Conservation (phyloP, 2,329 filamentous ascomycete genomes). For the Fusarium sp. region DNA sequence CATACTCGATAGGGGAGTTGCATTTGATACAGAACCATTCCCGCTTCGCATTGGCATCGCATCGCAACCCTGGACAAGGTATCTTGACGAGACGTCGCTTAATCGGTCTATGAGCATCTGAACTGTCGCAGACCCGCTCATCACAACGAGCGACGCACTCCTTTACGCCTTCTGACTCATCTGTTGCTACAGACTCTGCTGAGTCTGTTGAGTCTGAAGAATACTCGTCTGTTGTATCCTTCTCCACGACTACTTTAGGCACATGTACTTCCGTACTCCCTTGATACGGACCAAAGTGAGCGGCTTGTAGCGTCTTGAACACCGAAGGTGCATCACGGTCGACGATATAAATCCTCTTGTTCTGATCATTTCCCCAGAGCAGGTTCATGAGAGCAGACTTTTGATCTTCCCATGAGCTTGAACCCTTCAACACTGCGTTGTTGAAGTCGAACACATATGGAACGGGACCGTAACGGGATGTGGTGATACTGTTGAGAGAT, state of each 20-base stretch:
- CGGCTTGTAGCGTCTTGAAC: neutral
- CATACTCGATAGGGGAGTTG: slow-evolving; percentile 6
- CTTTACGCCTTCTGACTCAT: neutral
- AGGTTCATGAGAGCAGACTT: slow-evolving; percentile 6
- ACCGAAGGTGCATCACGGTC: slow-evolving; percentile 28
- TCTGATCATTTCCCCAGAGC: neutral
- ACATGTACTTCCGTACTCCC: neutral
- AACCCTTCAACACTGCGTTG: neutral
- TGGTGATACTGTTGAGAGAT: neutral
- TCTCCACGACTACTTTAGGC: neutral
- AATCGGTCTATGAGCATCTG: neutral
- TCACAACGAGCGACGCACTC: slow-evolving; percentile 15
- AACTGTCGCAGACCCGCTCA: neutral
- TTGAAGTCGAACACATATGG: slow-evolving; percentile 14
- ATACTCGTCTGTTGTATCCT: neutral
- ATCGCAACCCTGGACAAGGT: slow-evolving; percentile 47
- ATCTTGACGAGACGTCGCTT: slow-evolving; percentile 48
- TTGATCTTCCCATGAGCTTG: slow-evolving; percentile 8
- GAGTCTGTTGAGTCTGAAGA: neutral
- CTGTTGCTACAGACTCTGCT: neutral
- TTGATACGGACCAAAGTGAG: slow-evolving; percentile 5
- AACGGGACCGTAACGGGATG: neutral
- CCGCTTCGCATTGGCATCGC: slow-evolving; percentile 9
- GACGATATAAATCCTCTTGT: slow-evolving; percentile 25
- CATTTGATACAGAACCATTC: slow-evolving; percentile 27